Evolutionary conservation across 768 basidiomycete genomes (phyloP), one percentile per base, ranked within the genome.

Genomic region (Gelatoporia subvermispora): DNA sequence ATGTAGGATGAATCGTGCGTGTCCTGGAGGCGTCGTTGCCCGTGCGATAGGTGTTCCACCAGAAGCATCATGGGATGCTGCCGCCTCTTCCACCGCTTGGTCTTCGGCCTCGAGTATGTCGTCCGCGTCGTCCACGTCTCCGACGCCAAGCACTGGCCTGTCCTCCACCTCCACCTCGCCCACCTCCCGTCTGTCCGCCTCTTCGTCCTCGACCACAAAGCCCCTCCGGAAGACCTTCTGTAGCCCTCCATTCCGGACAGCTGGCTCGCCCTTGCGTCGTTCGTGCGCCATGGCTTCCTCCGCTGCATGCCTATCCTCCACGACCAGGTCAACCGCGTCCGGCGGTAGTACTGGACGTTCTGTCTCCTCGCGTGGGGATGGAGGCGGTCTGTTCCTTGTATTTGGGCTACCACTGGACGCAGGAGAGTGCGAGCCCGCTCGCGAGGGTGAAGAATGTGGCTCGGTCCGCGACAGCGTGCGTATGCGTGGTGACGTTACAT

Each of bases 321-420:
- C 81, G 4, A 97, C 77, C 16, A 99, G 72, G 60, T 99, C 95
- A 1, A 97, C 84, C 1, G 94, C 93, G 54, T 97, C 88, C 2
- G 79, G 75, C 13, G 78, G 77, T 11, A 81, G 65, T 10, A 56
- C 59, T 20, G 60, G 56, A 2, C 56, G 56, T 61, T 62, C 55
- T 16, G 36, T 49, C 18, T 49, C 55, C 13, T 45, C 45, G 7
- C 41, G 51, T 3, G 59, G 58, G 8, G 61, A 58, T 9, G 59
- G 58, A 17, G 59, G 54, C 4, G 60, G 53, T 8, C 57, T 40
- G 21, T 25, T 22, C 34, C 40, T 41, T 45, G 35, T 20, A 9
- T 17, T 11, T 31, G 58, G 60, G 41, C 53, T 59, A 43, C 54
- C 51, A 21, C 42, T 40, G 18, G 52, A 45, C 5, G 53, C 56